Conservation (phyloP, 345 rosid species). For the Populus nigra region DNA sequence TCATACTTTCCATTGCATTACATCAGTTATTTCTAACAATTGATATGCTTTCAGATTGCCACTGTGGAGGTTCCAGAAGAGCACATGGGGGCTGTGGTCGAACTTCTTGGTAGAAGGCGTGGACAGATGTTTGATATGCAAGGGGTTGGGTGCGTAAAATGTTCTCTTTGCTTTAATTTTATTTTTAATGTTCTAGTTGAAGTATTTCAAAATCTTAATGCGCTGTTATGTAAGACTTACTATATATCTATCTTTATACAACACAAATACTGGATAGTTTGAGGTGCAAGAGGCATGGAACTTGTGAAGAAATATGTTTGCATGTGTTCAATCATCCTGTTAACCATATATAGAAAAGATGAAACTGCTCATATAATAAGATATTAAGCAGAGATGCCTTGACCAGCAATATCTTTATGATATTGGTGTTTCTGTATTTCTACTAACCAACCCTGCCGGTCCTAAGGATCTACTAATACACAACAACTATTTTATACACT, state of each 20-base stretch:
- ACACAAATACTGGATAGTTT: background rate
- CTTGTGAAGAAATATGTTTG: background rate
- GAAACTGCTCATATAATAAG: background rate
- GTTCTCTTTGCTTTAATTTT: slow-evolving; percentile 7
- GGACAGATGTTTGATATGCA: slow-evolving; percentile 97
- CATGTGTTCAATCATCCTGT: background rate
- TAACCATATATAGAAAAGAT: background rate
- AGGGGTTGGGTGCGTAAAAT: slow-evolving; percentile 60
- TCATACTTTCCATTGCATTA: background rate
- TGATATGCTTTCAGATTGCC: slow-evolving; percentile 57
- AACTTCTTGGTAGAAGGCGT: slow-evolving; percentile 94
- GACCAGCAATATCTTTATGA: background rate
- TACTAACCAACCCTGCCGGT: too few species aligned
- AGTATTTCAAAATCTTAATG: background rate
- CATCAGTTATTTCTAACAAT: slow-evolving; percentile 4
- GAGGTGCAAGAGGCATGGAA: slow-evolving; percentile 5
- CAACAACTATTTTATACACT: background rate
- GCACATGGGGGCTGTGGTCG: slow-evolving; percentile 95
- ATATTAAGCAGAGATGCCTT: background rate
- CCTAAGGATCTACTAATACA: too few species aligned
- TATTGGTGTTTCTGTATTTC: background rate
- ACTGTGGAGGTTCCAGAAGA: slow-evolving; percentile 93
- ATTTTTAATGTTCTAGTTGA: background rate
- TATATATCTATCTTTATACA: background rate
- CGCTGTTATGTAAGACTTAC: too few species aligned